Conservation (phyloP, 345 rosid genomes). For the Bruguiera sexangula region DNA sequence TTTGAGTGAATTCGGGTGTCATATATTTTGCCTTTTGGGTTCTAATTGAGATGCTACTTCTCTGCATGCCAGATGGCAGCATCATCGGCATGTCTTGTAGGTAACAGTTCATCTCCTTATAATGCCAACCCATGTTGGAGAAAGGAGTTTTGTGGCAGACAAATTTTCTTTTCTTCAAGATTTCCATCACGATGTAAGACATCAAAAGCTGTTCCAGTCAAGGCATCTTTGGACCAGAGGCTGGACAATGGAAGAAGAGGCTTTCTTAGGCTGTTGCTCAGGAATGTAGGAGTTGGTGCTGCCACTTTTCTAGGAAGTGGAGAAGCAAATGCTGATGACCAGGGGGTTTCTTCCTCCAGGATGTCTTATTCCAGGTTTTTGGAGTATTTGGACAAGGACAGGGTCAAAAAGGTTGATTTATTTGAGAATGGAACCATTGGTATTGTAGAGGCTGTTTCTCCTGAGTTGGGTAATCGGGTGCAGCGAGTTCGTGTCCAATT, state of each 20-base stretch:
- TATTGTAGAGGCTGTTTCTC: constrained; percentile 91
- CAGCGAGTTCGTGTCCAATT: constrained; percentile 94
- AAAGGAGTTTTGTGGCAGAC: constrained; percentile 38
- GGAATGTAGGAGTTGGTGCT: constrained; percentile 54
- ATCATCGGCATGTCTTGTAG: constrained; percentile 66
- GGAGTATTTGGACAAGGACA: constrained; percentile 86
- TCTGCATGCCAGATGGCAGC: constrained; percentile 56
- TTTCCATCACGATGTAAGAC: constrained; percentile 31
- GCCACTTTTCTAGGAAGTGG: constrained; percentile 59
- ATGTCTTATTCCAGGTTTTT: constrained; percentile 97
- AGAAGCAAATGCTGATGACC: constrained; percentile 81
- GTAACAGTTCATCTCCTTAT: constrained; percentile 50
- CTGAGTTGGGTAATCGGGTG: constrained; percentile 87
- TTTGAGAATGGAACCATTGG: constrained; percentile 95
- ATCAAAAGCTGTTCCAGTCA: constrained; percentile 37
- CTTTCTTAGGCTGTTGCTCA: constrained; percentile 69
- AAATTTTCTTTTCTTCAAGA: constrained; percentile 30
- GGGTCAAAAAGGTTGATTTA: constrained; percentile 82
- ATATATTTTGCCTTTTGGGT: neutral
- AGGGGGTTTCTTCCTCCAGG: constrained; percentile 91
- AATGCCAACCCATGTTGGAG: constrained; percentile 35
- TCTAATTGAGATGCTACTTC: neutral
- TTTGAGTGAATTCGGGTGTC: neutral
- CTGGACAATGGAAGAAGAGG: constrained; percentile 59
- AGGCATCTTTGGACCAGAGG: constrained; percentile 50